Conservation (phyloP, 805 yeast species). For the Candida insectorum region DNA sequence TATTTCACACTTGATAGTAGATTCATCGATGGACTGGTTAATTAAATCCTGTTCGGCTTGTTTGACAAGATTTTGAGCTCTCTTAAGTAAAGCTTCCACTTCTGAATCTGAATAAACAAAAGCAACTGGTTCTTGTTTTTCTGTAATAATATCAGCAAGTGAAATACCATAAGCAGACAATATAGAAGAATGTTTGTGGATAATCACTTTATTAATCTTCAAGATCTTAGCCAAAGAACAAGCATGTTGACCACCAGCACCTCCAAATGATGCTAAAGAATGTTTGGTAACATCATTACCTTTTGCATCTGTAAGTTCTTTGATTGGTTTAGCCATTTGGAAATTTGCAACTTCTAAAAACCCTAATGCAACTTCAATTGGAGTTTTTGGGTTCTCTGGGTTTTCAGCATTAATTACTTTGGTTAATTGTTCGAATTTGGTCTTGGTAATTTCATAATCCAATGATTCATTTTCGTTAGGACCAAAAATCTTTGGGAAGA, state of each 20-base stretch:
- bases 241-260: constrained; percentile 93
- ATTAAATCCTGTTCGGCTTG: constrained; percentile 10
- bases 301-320: constrained; percentile 81
- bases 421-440: constrained; percentile 54
- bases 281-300: constrained; percentile 69
- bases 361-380: constrained; percentile 75
- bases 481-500: constrained; percentile 81
- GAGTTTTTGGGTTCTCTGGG: constrained; percentile 40
- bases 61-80: constrained; percentile 6
- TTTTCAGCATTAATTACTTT: constrained; percentile 51
- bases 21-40: constrained; percentile 11
- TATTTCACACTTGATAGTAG: constrained; percentile 8
- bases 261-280: constrained; percentile 80
- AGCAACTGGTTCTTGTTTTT: constrained; percentile 70
- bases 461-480: constrained; percentile 71
- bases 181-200: constrained; percentile 79
- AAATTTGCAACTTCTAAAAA: constrained; percentile 82
- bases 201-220: constrained; percentile 64
- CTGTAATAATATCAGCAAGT: constrained; percentile 80
- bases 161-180: constrained; percentile 87
- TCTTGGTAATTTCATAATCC: constrained; percentile 50
- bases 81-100: constrained; percentile 14
- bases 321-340: constrained; percentile 83
- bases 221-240: constrained; percentile 69
- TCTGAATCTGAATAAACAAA: constrained; percentile 28